Evolutionary conservation across 192 early-diverging fungal species (phyloP).

Genomic region (Podila epigama): DNA sequence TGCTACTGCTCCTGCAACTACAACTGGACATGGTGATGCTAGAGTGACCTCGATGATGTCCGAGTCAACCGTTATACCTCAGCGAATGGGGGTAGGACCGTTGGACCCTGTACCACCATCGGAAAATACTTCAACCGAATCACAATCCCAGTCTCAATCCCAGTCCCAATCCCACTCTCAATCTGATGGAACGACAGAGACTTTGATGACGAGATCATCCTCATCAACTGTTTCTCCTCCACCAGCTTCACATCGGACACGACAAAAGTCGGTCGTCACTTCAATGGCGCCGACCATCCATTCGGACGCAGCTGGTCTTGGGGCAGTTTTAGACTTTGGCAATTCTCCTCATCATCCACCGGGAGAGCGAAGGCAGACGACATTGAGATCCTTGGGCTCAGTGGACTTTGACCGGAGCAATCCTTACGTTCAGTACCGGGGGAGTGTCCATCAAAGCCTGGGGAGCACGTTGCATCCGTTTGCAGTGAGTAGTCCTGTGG

Average conservation of each 20-base stretch:
- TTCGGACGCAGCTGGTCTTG: not conserved
- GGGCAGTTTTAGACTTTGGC: no score
- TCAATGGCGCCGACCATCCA: not conserved
- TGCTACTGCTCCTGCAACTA: no score
- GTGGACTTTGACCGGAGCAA: conserved; percentile 11
- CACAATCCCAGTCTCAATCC: no score
- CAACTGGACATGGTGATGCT: no score
- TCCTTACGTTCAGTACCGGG: conserved; percentile 7
- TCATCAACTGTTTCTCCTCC: not conserved
- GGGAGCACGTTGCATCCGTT: not conserved
- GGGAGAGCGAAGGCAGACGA: conserved; percentile 6
- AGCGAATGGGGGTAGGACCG: not conserved
- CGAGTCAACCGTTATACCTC: not conserved
- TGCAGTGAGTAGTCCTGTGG: not conserved
- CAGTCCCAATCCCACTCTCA: no score
- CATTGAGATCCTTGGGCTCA: conserved; percentile 3
- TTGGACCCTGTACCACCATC: not conserved
- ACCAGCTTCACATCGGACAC: not conserved
- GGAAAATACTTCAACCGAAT: not conserved
- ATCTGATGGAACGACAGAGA: not conserved
- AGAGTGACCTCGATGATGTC: not conserved
- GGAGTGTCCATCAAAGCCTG: not conserved
- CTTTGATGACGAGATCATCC: not conserved
- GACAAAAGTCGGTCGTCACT: not conserved
- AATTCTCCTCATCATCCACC: no score